Evolutionary conservation across 768 basidiomycete genomes (phyloP).

Genomic region (Amanita phalloides): DNA sequence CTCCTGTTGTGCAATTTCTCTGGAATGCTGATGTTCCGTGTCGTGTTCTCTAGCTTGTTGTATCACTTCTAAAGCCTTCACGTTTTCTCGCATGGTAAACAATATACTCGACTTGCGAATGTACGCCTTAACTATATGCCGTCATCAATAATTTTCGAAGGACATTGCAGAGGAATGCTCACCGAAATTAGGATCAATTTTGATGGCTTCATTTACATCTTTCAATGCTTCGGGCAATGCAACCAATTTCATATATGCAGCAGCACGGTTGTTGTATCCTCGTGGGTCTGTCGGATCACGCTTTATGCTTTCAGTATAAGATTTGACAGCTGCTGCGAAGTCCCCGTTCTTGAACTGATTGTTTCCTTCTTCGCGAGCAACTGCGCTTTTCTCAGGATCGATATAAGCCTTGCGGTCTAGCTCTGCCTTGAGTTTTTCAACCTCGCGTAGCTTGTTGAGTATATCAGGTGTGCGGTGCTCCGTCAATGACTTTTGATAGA

Average conservation of each 20-base stretch:
- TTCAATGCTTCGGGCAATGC: slow-evolving; percentile 95
- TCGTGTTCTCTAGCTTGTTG: slow-evolving; percentile 75
- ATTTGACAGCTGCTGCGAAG: slow-evolving; percentile 85
- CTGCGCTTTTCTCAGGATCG: slow-evolving; percentile 72
- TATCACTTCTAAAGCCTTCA: slow-evolving; percentile 74
- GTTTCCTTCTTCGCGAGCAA: slow-evolving; percentile 90
- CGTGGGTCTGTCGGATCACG: slow-evolving; percentile 83
- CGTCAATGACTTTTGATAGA: slow-evolving; percentile 85
- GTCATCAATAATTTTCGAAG: neutral
- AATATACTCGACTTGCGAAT: slow-evolving; percentile 87
- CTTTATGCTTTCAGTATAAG: slow-evolving; percentile 94
- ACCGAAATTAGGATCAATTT: slow-evolving; percentile 82
- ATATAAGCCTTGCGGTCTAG: slow-evolving; percentile 76
- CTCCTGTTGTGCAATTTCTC: slow-evolving; percentile 77
- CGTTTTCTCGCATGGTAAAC: slow-evolving; percentile 84
- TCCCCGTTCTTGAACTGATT: slow-evolving; percentile 83
- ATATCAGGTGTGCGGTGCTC: slow-evolving; percentile 95
- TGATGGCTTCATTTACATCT: slow-evolving; percentile 90
- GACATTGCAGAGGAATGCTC: slow-evolving; percentile 12
- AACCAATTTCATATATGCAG: slow-evolving; percentile 90
- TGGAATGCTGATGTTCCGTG: slow-evolving; percentile 67
- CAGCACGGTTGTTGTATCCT: slow-evolving; percentile 97
- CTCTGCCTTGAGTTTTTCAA: slow-evolving; percentile 72
- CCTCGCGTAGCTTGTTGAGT: slow-evolving; percentile 79
- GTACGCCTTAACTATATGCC: slow-evolving; percentile 73